Conservation (phyloP, 805 yeast species). For the Gaillardinia entomophila region DNA sequence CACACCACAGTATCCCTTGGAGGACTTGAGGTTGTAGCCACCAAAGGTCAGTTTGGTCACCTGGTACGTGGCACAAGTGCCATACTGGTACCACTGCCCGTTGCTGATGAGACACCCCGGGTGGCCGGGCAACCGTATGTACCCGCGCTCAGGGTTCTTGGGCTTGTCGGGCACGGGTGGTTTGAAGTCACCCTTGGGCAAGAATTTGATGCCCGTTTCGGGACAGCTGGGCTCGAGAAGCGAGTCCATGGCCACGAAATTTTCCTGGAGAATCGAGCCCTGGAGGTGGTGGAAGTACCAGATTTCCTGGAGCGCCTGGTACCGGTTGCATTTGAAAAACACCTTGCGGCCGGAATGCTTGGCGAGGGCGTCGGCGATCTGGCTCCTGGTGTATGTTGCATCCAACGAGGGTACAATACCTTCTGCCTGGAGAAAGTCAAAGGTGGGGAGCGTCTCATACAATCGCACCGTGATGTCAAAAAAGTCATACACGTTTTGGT, state of each 20-base stretch:
- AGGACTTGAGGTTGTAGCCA: constrained; percentile 63
- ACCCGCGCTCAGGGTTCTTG: constrained; percentile 16
- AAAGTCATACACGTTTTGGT: constrained; percentile 24
- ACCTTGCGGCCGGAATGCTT: constrained; percentile 27
- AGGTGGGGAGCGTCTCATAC: constrained; percentile 27
- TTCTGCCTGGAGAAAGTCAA: constrained; percentile 24
- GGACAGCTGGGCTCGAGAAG: constrained; percentile 61
- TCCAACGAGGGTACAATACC: constrained; percentile 33
- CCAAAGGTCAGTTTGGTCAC: constrained; percentile 57
- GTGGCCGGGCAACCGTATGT: constrained; percentile 44
- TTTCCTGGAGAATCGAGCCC: constrained; percentile 14
- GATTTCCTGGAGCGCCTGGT: constrained; percentile 17
- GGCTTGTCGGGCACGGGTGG: constrained; percentile 9
- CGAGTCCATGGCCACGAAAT: constrained; percentile 54
- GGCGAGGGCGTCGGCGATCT: constrained; percentile 27
- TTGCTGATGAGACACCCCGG: constrained; percentile 76
- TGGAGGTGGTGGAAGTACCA: constrained; percentile 21
- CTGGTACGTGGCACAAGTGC: constrained; percentile 79
- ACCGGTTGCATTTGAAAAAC: constrained; percentile 29
- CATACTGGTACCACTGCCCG: constrained; percentile 79
- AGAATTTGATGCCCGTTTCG: constrained; percentile 56
- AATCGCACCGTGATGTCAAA: constrained; percentile 23
- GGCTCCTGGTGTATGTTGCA: constrained; percentile 24
- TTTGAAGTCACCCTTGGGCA: constrained; percentile 52
- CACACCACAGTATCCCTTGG: constrained; percentile 70